Conservation (phyloP, 345 rosid species). For the Heritiera littoralis region DNA sequence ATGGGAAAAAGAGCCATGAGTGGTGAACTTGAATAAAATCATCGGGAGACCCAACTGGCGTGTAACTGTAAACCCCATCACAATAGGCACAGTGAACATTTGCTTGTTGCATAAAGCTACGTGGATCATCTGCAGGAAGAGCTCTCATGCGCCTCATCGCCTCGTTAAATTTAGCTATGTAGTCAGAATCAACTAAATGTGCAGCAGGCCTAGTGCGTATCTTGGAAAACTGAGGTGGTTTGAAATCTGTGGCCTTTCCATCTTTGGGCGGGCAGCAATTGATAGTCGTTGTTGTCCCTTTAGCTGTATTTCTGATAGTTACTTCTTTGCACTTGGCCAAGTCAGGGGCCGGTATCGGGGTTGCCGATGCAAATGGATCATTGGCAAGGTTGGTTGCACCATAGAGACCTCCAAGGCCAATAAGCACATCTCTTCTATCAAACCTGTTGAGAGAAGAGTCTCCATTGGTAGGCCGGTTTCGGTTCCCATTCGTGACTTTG, state of each 20-base stretch:
- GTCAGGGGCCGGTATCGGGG: constrained; percentile 46
- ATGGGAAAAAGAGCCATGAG: constrained; percentile 64
- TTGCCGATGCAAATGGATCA: constrained; percentile 39
- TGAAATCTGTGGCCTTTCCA: constrained; percentile 40
- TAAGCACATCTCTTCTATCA: constrained; percentile 49
- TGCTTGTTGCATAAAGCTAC: constrained; percentile 54
- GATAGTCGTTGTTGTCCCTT: constrained; percentile 19
- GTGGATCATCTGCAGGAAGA: constrained; percentile 54
- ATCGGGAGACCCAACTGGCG: constrained; percentile 41
- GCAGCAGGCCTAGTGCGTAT: constrained; percentile 46
- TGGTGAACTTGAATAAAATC: constrained; percentile 48
- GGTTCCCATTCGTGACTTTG: constrained; percentile 24
- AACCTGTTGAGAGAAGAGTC: constrained; percentile 20
- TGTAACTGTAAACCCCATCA: constrained; percentile 48
- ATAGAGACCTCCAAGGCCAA: constrained; percentile 54
- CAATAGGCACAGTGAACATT: constrained; percentile 63
- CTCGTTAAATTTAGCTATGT: constrained; percentile 42
- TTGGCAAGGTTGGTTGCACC: constrained; percentile 33
- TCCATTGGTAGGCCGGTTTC: constrained; percentile 12
- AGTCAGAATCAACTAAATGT: constrained; percentile 37
- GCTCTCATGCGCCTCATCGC: constrained; percentile 55
- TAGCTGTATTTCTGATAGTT: constrained; percentile 14
- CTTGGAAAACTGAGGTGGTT: constrained; percentile 25
- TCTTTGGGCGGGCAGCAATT: constrained; percentile 58
- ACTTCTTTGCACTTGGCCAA: constrained; percentile 41